Evolutionary conservation across 2,329 filamentous ascomycete genomes (phyloP), one percentile per base, ranked within the genome.

Genomic region (Polychaeton citri): DNA sequence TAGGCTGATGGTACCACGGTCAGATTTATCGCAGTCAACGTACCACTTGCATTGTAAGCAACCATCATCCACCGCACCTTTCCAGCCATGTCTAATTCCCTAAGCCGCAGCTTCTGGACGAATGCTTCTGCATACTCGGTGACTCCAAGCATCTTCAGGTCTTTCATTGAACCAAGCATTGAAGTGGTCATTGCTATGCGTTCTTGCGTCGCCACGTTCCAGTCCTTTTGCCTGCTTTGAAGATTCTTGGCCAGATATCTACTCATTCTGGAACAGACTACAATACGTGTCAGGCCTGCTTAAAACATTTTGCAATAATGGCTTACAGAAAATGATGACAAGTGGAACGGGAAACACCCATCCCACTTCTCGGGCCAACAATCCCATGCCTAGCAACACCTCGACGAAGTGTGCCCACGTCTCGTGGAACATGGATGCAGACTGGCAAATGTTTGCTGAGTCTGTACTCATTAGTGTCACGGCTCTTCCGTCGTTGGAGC

Each of bases 61-160:
- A 39, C 37, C 32, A 28, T 35, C 5, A 39, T 17, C 37, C 37
- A 39, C 2, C 40, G 30, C 19, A 42, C 21, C 2, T 37, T 33
- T 15, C 32, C 19, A 3, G 40, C 38, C 8, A 30, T 21, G 8
- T 20, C 2, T 9, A 39, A 26, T 21, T 42, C 37, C 3, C 8
- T 12, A 9, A 12, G 12, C 15, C 24, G 12, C 12, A 28, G 24
- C 7, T 28, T 10, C 15, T 28, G 12, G 15, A 28, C 15, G 24
- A 10, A 15, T 3, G 12, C 12, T 10, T 12, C 7, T 26, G 18
- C 19, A 20, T 21, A 19, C 6, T 5, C 3, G n/a, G 24, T 24
- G 3, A 39, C 16, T 15, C 40, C 40, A n/a, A 42, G 31, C 37
- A 42, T 42, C 20, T 39, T 42, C 17, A 42, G 18, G 2, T 9